Base-by-base conservation (phyloP, 2,329 filamentous ascomycete genomes). In the Colletotrichum sp. region DNA sequence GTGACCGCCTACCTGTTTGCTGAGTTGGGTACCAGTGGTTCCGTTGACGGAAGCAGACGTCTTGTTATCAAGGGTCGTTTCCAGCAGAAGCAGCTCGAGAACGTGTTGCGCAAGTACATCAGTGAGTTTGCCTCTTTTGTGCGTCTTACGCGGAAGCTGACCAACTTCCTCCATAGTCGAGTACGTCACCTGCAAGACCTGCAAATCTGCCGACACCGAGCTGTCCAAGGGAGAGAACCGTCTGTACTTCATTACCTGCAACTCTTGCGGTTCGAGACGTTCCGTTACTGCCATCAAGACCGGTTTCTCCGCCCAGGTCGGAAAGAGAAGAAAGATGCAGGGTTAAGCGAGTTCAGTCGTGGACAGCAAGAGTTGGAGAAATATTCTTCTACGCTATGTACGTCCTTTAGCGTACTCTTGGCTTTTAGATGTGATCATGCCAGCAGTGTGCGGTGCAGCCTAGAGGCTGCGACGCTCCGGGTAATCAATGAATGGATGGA, bases 51-150 rank as follows among this genome's bases (percentile, higher is more conserved):
- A 81, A 95, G 92, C 87, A 93, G 96, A 86, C 93, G 96, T 84
- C 88, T 99, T 82, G 96, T 99, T 84, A 99, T 99, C 92, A 98
- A 98, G 91, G 97, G 97, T 90, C 95, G 97, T 84, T 99, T 99
- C 94, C 96, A 99, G 87, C 96, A 99, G 89, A 98, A 98, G 89
- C 96, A 99, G 90, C 96, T 99, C 84, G 97, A 99, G 90, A 98
- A 98, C 87, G 96, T 99, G 69, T 88, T 99, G 84, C 92, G 96
- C 88, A 95, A 96, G 90, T 98, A 98, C 87, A 98, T 98, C 85
- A 95, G 94, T 95, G 89, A 86, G 92, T 90, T 64, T 69, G 9
- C 30, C 55, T 16, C 30, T 7, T 67, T 21, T n/a, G 18, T 21
- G n/a, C 32, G 28, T 30, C 30, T n/a, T 28, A 13, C 18, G 16